phyloP scores from a whole-genome alignment of 805 yeast species.

The Yarrowia sp. region DNA sequence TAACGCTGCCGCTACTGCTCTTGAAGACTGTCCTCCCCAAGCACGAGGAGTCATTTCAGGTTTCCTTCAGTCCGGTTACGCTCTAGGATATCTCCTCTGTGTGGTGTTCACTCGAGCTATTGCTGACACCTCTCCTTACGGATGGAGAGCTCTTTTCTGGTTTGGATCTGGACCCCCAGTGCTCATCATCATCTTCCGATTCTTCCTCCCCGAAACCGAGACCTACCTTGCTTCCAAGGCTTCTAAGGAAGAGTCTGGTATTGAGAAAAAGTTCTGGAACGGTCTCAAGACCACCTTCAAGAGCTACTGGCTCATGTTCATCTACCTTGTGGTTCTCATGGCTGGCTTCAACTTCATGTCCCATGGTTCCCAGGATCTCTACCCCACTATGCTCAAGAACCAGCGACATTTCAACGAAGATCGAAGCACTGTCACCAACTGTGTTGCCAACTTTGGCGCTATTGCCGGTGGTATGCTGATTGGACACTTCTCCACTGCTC shows the following conservation, averaged over 20 bases:
- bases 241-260: slow-evolving; percentile 33
- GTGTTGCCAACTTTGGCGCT: slow-evolving; percentile 72
- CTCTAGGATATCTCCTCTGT: slow-evolving; percentile 70
- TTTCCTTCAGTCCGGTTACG: slow-evolving; percentile 80
- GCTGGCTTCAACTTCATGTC: slow-evolving; percentile 73
- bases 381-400: slow-evolving; percentile 65
- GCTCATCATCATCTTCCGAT: slow-evolving; percentile 64
- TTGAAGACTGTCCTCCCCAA: slow-evolving; percentile 66
- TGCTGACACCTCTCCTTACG: slow-evolving; percentile 55
- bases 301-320: slow-evolving; percentile 64
- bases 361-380: slow-evolving; percentile 77
- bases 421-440: slow-evolving; percentile 64
- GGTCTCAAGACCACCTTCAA: slow-evolving; percentile 46
- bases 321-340: slow-evolving; percentile 66
- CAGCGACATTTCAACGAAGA: slow-evolving; percentile 59
- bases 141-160: slow-evolving; percentile 79
- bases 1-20: slow-evolving; percentile 67
- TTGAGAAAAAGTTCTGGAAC: slow-evolving; percentile 14
- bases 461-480: slow-evolving; percentile 66
- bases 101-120: slow-evolving; percentile 70
- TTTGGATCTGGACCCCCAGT: slow-evolving; percentile 73
- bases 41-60: slow-evolving; percentile 72
- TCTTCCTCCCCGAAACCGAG: slow-evolving; percentile 65
- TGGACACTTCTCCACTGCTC: slow-evolving; percentile 63
- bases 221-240: slow-evolving; percentile 53